These are phyloP conservation scores for Podospora appendiculata DNA, from an alignment of 495 filamentous ascomycete species.

Conservation along the genomic window DNA sequence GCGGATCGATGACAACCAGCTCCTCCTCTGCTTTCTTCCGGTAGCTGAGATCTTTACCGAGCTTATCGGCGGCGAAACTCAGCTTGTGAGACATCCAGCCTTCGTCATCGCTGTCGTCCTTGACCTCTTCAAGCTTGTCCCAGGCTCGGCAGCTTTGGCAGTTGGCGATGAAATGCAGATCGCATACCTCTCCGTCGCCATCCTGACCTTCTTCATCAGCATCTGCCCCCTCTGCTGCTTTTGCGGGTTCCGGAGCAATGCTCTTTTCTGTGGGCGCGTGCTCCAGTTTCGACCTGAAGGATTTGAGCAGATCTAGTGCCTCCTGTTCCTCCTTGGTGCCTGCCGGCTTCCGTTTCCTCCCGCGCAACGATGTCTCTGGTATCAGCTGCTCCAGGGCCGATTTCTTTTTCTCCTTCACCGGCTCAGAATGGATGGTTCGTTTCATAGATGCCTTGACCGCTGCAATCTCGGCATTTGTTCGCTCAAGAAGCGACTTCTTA, in stretches of 20 bases:
- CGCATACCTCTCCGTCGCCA: slow-evolving; percentile 51
- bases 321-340: slow-evolving; percentile 48
- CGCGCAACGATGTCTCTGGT: slow-evolving; percentile 68
- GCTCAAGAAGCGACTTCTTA: slow-evolving; percentile 40
- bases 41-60: slow-evolving; percentile 89
- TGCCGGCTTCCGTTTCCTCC: slow-evolving; percentile 64
- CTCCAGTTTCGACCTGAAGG: slow-evolving; percentile 74
- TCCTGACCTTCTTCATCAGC: slow-evolving; percentile 22
- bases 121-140: slow-evolving; percentile 50
- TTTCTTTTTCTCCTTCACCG: slow-evolving; percentile 50
- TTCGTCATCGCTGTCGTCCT: slow-evolving; percentile 58
- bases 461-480: slow-evolving; percentile 87
- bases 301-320: slow-evolving; percentile 59
- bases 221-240: slow-evolving; percentile 13
- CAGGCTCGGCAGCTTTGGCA: slow-evolving; percentile 86
- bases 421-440: slow-evolving; percentile 55
- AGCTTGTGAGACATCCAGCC: slow-evolving; percentile 65
- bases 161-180: slow-evolving; percentile 86
- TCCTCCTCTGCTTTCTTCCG: slow-evolving; percentile 83
- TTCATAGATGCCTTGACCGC: slow-evolving; percentile 89
- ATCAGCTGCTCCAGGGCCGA: slow-evolving; percentile 77
- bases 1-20: slow-evolving; percentile 88
- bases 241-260: slow-evolving; percentile 4
- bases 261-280: slow-evolving; percentile 43
- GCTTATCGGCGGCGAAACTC: slow-evolving; percentile 77